phyloP scores from a whole-genome alignment of 2,329 filamentous ascomycete species.

The Phialocephala sp. region DNA sequence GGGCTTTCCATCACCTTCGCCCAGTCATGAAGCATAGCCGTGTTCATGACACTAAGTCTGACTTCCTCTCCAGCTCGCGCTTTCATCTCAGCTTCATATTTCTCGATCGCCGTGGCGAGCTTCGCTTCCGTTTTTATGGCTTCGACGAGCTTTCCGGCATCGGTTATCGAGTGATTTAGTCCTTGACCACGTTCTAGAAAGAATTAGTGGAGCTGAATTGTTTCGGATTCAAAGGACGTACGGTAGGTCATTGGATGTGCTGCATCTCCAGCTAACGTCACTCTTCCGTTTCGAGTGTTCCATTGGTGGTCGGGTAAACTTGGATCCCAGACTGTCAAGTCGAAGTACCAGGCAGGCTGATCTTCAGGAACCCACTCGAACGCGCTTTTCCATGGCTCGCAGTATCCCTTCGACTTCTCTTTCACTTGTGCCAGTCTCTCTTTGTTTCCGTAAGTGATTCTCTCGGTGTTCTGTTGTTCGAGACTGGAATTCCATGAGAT shows the following conservation, averaged over 20 bases:
- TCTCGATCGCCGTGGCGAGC: conserved; percentile 44
- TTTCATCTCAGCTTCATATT: conserved; percentile 54
- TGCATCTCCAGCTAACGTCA: conserved; percentile 45
- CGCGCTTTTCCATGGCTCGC: conserved; percentile 52
- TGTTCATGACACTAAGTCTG: conserved; percentile 49
- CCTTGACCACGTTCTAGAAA: conserved; percentile 55
- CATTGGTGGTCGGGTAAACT: conserved; percentile 40
- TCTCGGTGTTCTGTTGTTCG: conserved; percentile 49
- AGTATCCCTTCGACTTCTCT: conserved; percentile 45
- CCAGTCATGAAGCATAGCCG: conserved; percentile 53
- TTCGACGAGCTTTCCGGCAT: conserved; percentile 47
- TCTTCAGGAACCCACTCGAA: conserved; percentile 45
- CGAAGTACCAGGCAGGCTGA: conserved; percentile 40
- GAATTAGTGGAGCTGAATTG: conserved; percentile 7
- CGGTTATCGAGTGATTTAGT: conserved; percentile 53
- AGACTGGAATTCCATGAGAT: conserved; percentile 49
- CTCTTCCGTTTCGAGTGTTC: conserved; percentile 42
- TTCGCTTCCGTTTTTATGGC: conserved; percentile 14
- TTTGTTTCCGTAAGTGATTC: conserved; percentile 42
- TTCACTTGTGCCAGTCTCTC: conserved; percentile 49
- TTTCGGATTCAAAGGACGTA: conserved; percentile 31
- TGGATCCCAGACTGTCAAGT: conserved; percentile 43
- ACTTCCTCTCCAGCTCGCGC: conserved; percentile 52
- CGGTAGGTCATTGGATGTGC: conserved; percentile 47
- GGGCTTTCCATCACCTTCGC: conserved; percentile 42